Base-by-base conservation (phyloP, 1,284 basidiomycete genomes). In the Ganoderma multipileum region DNA sequence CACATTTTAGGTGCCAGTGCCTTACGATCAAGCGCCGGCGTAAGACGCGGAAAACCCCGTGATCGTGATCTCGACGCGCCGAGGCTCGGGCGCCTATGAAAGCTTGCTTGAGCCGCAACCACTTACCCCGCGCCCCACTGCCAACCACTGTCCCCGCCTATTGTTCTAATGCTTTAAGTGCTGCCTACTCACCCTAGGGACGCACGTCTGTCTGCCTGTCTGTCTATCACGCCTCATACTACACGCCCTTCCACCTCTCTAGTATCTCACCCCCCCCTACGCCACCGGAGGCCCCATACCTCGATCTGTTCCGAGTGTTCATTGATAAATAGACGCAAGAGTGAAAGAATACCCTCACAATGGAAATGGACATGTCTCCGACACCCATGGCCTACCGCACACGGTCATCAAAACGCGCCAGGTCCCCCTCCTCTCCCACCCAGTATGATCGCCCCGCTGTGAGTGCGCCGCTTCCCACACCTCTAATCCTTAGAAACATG, bases 391-490 rank as follows among this genome's bases (percentile, higher is more conserved):
- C 81, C 8, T 80, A 83, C 68, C 79, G 78, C 68, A 74, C 79
- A 70, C 76, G 84, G 69, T 74, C 81, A 14, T 67, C 76, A 63
- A 91, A 91, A 76, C 83, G 90, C 66, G 79, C 87, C 4, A 86
- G 88, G 68, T 91, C 90, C 1, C 88, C 87, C 20, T 84, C 79
- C 23, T 84, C 83, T 11, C 77, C 80, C n/a, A 78, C 74, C 65
- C 80, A 81, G 26, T 75, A 79, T 60, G 85, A 86, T 66, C 84
- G 88, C 33, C 87, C 89, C 59, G 73, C 81, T 20, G 89, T 91
- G 77, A 72, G 85, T 78, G 57, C 33, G n/a, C 47, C 44, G 6
- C n/a, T 54, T 28, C 42, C 38, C 57, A 14, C 8, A 14, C 16
- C 28, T 8, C 16, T 23, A 42, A 30, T 6, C 9, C 5, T 26